phyloP scores from a whole-genome alignment of 2,329 filamentous ascomycete genomes.

The Phialemoniopsis sp. region DNA sequence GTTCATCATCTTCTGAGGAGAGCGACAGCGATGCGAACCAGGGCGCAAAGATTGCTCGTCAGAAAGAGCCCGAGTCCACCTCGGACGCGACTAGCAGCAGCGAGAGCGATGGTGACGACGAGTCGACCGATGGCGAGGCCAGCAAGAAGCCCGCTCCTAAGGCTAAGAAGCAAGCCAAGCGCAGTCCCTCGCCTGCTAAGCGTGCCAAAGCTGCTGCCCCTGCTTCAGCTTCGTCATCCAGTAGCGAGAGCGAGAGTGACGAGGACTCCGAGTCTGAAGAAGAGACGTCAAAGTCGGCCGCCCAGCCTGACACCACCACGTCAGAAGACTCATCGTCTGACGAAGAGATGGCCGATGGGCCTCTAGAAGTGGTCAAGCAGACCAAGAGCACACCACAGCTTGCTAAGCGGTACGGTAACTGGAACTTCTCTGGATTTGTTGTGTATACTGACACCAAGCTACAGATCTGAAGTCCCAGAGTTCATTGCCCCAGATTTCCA shows the following conservation, averaged over 20 bases:
- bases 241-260: constrained; percentile 22
- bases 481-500: constrained; percentile 49
- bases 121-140: constrained; percentile 8
- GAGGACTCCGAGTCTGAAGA: constrained; percentile 14
- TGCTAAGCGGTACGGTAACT: constrained; percentile 13
- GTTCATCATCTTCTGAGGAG: not conserved
- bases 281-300: not conserved
- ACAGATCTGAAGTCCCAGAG: constrained; percentile 15
- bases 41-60: no score
- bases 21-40: not conserved
- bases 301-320: not conserved
- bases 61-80: no score
- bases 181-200: constrained; percentile 10
- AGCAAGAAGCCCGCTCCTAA: constrained; percentile 7
- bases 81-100: no score
- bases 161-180: constrained; percentile 9
- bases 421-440: constrained; percentile 7
- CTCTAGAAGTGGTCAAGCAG: constrained; percentile 17
- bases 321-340: constrained; percentile 3
- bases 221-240: constrained; percentile 9
- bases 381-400: constrained; percentile 7
- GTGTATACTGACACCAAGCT: constrained; percentile 4
- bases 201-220: constrained; percentile 6
- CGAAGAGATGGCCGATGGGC: constrained; percentile 24
- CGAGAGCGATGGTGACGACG: constrained; percentile 3